phyloP scores from a whole-genome alignment of 306 rosid genomes.

The Trifolium subterraneum region DNA sequence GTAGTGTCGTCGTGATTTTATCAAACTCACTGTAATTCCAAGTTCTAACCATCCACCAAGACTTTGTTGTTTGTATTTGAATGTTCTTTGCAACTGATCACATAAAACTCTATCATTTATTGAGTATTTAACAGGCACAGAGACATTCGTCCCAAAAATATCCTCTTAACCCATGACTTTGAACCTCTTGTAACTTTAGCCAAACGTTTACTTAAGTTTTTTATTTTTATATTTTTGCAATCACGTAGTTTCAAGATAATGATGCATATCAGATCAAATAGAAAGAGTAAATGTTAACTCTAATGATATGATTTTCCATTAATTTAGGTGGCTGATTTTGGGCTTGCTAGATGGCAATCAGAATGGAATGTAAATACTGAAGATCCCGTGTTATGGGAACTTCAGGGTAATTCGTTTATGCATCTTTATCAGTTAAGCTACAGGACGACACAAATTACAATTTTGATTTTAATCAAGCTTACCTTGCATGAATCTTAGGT shows the following conservation, averaged over 20 bases:
- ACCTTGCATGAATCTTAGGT: slow-evolving; percentile 58
- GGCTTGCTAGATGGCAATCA: slow-evolving; percentile 90
- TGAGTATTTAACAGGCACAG: slow-evolving; percentile 68
- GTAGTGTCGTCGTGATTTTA: too few species aligned
- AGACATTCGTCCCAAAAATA: slow-evolving; percentile 87
- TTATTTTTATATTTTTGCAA: background rate
- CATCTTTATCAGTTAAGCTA: background rate
- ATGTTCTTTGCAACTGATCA: slow-evolving; percentile 9
- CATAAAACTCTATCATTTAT: slow-evolving; percentile 1
- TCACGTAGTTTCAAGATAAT: background rate
- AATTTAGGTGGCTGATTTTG: slow-evolving; percentile 85
- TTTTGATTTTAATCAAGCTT: slow-evolving; percentile 40
- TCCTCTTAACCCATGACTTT: slow-evolving; percentile 89
- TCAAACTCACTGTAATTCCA: too few species aligned
- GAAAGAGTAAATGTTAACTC: slow-evolving; percentile 4
- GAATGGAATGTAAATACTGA: slow-evolving; percentile 72
- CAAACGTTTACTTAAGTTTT: background rate
- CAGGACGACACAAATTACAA: background rate
- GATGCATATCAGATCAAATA: background rate
- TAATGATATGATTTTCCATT: slow-evolving; percentile 31
- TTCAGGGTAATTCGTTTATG: slow-evolving; percentile 59
- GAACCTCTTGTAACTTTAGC: slow-evolving; percentile 74
- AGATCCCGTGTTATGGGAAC: slow-evolving; percentile 70
- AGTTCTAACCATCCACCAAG: background rate
- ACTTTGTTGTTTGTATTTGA: slow-evolving; percentile 18